Evolutionary conservation across 176 grass and related monocot species (phyloP).

Genomic region (Metroxylon sagu): DNA sequence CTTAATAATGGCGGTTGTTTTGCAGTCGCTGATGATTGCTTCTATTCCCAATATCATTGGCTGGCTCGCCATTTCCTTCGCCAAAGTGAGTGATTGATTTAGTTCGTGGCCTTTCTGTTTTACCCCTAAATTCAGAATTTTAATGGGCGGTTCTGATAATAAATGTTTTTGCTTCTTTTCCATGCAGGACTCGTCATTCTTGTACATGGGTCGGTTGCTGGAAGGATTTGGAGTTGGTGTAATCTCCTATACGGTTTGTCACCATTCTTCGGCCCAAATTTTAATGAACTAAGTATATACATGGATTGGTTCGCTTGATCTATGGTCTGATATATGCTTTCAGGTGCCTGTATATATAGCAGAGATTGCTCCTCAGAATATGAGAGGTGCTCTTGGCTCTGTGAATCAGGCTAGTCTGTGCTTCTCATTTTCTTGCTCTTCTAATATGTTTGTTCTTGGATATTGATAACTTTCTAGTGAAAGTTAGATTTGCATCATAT

Average conservation of each 20-base stretch:
- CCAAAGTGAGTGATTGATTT: conserved; percentile 42
- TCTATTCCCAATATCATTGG: conserved; percentile 90
- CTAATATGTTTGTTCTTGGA: too few relatives aligned
- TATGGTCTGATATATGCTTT: conserved; percentile 3
- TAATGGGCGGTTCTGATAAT: not conserved
- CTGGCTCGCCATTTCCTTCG: conserved; percentile 92
- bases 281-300: too few relatives aligned
- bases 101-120: not conserved
- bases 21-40: conserved; percentile 88
- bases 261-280: not conserved
- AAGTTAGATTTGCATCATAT: too few relatives aligned
- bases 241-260: conserved; percentile 67
- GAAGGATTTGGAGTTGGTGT: conserved; percentile 93
- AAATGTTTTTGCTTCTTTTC: not conserved
- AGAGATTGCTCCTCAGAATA: conserved; percentile 87
- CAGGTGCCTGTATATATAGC: conserved; percentile 97
- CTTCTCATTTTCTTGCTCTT: not conserved
- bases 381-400: conserved; percentile 83
- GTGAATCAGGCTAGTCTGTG: conserved; percentile 62
- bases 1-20: not conserved
- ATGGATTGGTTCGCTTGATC: not conserved
- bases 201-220: conserved; percentile 88
- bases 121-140: not conserved
- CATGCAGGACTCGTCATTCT: conserved; percentile 73
- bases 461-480: too few relatives aligned